Evolutionary conservation across 2,329 filamentous ascomycete genomes (phyloP).

Genomic region (Hypoxylon sp.): DNA sequence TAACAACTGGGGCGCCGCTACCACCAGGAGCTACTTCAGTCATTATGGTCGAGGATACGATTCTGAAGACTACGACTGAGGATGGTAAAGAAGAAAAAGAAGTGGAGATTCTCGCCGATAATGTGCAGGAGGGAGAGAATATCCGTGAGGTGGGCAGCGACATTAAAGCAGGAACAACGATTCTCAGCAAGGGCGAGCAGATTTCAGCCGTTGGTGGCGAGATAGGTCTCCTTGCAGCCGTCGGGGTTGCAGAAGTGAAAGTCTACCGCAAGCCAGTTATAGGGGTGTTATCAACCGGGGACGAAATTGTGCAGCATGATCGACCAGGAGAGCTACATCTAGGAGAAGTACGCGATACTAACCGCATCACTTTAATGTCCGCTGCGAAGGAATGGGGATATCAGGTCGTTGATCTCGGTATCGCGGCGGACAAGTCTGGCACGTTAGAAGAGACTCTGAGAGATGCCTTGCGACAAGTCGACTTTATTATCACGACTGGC

Average conservation of each 20-base stretch:
- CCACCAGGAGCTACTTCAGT: conserved; percentile 91
- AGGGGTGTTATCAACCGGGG: conserved; percentile 92
- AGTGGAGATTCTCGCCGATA: conserved; percentile 86
- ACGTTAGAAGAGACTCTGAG: conserved; percentile 84
- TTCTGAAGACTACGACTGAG: conserved; percentile 79
- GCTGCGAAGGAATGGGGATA: conserved; percentile 82
- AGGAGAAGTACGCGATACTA: conserved; percentile 94
- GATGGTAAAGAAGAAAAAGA: conserved; percentile 89
- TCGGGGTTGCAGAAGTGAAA: conserved; percentile 79
- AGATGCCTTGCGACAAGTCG: conserved; percentile 78
- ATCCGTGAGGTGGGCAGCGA: conserved; percentile 93
- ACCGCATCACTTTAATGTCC: conserved; percentile 87
- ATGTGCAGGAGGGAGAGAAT: conserved; percentile 84
- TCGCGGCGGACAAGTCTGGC: conserved; percentile 80
- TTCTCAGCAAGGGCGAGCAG: conserved; percentile 84
- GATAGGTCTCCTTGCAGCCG: conserved; percentile 88
- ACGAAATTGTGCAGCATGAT: conserved; percentile 88
- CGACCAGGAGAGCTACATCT: conserved; percentile 73
- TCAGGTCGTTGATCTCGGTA: conserved; percentile 85
- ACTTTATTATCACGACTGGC: conserved; percentile 91
- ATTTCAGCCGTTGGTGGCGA: conserved; percentile 91
- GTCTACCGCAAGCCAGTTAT: conserved; percentile 84
- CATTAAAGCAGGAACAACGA: conserved; percentile 75
- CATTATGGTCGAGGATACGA: conserved; percentile 96
- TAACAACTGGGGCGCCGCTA: conserved; percentile 94